A percentile compares a stretch with the other conserved stretches of the same genome.
phyloP scores from a whole-genome alignment of 805 yeast species.

The Yamadazyma laniorum region DNA sequence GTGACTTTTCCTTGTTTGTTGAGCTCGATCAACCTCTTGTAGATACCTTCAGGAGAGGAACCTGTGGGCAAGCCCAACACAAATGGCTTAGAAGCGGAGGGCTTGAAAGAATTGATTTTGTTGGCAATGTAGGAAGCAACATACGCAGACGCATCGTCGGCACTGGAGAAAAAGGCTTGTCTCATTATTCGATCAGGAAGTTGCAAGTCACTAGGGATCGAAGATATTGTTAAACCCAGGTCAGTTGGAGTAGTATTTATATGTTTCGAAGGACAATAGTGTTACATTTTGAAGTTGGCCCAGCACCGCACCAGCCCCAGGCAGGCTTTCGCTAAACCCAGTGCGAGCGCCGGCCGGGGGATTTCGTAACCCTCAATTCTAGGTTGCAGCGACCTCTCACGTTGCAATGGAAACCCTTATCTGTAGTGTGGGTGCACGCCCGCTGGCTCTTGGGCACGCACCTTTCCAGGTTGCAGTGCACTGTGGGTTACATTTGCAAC shows the following conservation, averaged over 20 bases:
- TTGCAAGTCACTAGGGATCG: too few species aligned
- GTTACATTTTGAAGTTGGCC: too few species aligned
- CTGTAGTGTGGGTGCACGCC: too few species aligned
- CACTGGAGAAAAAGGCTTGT: conserved; percentile 35
- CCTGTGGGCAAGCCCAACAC: conserved; percentile 63
- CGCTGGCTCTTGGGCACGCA: too few species aligned
- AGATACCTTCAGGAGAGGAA: conserved; percentile 58
- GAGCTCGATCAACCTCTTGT: conserved; percentile 43
- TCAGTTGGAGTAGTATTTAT: too few species aligned
- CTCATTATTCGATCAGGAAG: too few species aligned
- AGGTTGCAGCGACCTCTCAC: not conserved
- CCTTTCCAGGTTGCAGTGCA: not conserved
- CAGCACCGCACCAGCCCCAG: too few species aligned
- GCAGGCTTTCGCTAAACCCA: too few species aligned
- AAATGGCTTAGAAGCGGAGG: conserved; percentile 46
- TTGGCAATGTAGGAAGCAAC: conserved; percentile 47
- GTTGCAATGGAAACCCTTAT: conserved; percentile 4
- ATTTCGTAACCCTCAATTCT: not conserved
- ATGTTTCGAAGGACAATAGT: too few species aligned
- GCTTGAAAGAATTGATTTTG: conserved; percentile 43
- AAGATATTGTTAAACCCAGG: too few species aligned
- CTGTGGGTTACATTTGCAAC: not conserved
- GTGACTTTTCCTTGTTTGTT: conserved; percentile 42
- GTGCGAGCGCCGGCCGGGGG: too few species aligned
- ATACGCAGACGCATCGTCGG: conserved; percentile 41